Percentiles rank a stretch among this genome's conserved stretches.
These are phyloP conservation scores for Colletotrichum truncatum DNA, from an alignment of 2,329 filamentous ascomycete genomes.

Conservation along the genomic window DNA sequence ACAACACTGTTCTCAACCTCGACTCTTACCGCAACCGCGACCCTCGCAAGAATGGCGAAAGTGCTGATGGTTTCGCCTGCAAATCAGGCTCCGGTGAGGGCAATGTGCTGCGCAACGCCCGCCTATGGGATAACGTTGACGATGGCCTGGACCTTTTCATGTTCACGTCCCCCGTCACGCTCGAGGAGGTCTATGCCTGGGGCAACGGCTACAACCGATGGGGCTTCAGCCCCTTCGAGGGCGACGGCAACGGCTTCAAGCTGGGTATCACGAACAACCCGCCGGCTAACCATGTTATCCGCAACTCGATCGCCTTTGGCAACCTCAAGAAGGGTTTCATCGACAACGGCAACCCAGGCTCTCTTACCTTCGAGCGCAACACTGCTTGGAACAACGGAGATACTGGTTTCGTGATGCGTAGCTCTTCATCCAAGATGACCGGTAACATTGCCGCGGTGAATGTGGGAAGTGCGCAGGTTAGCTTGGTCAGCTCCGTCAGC, in stretches of 20 bases:
- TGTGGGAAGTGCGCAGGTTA: conserved; percentile 33
- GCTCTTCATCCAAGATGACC: conserved; percentile 44
- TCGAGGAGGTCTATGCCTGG: conserved; percentile 53
- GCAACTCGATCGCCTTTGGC: conserved; percentile 52
- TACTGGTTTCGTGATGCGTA: conserved; percentile 49
- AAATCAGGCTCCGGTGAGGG: conserved; percentile 54
- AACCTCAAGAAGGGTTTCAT: conserved; percentile 56
- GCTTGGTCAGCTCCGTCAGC: conserved; percentile 34
- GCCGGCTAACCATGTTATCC: conserved; percentile 51
- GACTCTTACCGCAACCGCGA: conserved; percentile 52
- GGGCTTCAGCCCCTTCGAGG: conserved; percentile 50
- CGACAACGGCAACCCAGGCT: conserved; percentile 54
- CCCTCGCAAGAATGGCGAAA: conserved; percentile 58
- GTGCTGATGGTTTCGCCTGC: conserved; percentile 56
- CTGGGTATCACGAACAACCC: conserved; percentile 49
- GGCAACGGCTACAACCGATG: conserved; percentile 55
- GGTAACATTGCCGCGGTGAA: conserved; percentile 51
- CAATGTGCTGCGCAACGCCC: conserved; percentile 52
- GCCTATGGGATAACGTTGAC: conserved; percentile 58
- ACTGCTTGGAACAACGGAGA: conserved; percentile 56
- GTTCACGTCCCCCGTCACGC: conserved; percentile 50
- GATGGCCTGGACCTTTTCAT: conserved; percentile 54
- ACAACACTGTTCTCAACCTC: conserved; percentile 49
- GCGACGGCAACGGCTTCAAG: conserved; percentile 58
- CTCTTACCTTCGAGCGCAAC: conserved; percentile 49